Evolutionary conservation across 192 early-diverging fungal genomes (phyloP), one percentile per base, ranked within the genome.

Genomic region (Coemansia sp.): DNA sequence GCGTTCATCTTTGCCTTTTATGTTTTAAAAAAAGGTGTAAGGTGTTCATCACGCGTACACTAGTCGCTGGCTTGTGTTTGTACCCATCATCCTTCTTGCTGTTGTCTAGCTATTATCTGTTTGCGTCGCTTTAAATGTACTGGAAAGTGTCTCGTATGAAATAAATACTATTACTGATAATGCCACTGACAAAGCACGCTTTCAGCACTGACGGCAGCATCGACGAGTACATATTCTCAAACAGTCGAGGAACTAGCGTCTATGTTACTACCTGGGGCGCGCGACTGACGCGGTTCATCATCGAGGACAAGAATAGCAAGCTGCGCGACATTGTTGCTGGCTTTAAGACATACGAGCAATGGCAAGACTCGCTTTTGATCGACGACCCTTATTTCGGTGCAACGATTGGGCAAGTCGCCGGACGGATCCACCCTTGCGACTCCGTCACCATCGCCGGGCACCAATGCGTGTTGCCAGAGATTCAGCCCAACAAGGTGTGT

Each of bases 321-420:
- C 29, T 65, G 27, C 84, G 87, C 29, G 94, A 95, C 67, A 80
- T 95, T 61, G 86, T 91, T 16, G 85, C 92, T 4, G 96, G 96
- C 1, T 96, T 92, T 67, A 85, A 87, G 44, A 86, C 76, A 57
- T 76, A 85, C 62, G 84, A 88, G 31, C 79, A 85, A 60, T 86
- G 87, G 68, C 71, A 82, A 40, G 81, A 83, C 27, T 78, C 73
- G 39, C 72, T 84, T 12, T 58, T 72, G 5, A 78, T 71, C 16
- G 72, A 88, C 49, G 88, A 90, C 38, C 89, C 90, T 16, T 96
- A 90, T 62, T 95, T 94, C 84, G 94, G 93, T 15, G 90, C 89
- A n/a, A 81, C 87, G 4, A 79, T 95, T 5, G 94, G 94, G 60
- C 86, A 92, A 6, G 86, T 84, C 11, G 94, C 92, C 15, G 95